Conservation (phyloP, 1,284 basidiomycete genomes). For the Trametes sp. region DNA sequence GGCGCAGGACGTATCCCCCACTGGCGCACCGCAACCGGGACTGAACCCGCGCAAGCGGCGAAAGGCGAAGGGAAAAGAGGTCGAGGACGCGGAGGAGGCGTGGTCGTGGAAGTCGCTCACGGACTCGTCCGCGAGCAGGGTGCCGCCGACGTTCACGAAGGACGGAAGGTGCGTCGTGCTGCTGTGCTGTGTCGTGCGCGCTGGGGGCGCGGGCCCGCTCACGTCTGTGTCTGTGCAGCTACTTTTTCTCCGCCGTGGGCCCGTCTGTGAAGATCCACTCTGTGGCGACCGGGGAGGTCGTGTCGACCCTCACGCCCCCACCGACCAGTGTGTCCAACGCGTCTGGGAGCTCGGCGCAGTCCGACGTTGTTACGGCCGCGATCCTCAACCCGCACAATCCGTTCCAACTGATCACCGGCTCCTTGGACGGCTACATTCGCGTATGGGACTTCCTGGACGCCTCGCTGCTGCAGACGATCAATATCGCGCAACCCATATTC, state of each 20-base stretch:
- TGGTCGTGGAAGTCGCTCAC: constrained; percentile 82
- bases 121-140: constrained; percentile 70
- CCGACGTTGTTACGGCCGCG: constrained; percentile 74
- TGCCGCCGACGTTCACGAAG: constrained; percentile 81
- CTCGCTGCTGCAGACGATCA: constrained; percentile 77
- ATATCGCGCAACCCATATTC: constrained; percentile 75
- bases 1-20: constrained; percentile 28
- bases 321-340: constrained; percentile 55
- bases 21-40: constrained; percentile 23
- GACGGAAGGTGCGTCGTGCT: constrained; percentile 78
- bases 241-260: constrained; percentile 87
- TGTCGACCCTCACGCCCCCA: constrained; percentile 74
- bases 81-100: constrained; percentile 41
- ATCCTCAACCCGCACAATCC: constrained; percentile 87
- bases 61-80: constrained; percentile 34
- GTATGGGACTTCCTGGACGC: constrained; percentile 97
- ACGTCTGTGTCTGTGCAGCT: constrained; percentile 54
- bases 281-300: constrained; percentile 73
- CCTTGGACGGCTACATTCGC: constrained; percentile 84
- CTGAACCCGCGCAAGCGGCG: constrained; percentile 30
- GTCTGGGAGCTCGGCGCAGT: constrained; percentile 32
- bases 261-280: constrained; percentile 86
- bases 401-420: constrained; percentile 90
- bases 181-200: constrained; percentile 43
- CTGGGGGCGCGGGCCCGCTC: constrained; percentile 23